Evolutionary conservation across 1,284 basidiomycete species (phyloP).

Genomic region (Pseudozyma hubeiensis): DNA sequence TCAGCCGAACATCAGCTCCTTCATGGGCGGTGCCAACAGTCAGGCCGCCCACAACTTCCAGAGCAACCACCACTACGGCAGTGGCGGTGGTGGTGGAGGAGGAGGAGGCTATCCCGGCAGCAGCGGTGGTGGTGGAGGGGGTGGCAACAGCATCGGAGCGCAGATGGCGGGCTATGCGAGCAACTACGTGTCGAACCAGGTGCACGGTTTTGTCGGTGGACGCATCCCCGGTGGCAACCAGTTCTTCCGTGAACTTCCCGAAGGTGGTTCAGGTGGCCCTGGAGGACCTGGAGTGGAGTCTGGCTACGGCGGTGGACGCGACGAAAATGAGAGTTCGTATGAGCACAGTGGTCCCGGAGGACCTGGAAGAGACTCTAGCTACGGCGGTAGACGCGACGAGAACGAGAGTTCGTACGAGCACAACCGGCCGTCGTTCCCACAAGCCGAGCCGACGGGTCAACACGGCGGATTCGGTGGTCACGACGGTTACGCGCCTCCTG

Average conservation of each 20-base stretch:
- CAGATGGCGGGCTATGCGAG: conserved; percentile 43
- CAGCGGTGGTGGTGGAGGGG: conserved; percentile 21
- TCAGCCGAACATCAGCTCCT: conserved; percentile 42
- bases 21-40: conserved; percentile 48
- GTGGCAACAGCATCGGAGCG: conserved; percentile 36
- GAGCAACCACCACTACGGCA: conserved; percentile 18
- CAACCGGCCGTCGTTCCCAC: conserved; percentile 35
- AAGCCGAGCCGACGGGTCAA: conserved; percentile 39
- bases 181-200: conserved; percentile 48
- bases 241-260: conserved; percentile 37
- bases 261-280: conserved; percentile 10
- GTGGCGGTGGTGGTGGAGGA: conserved; percentile 11
- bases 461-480: conserved; percentile 20
- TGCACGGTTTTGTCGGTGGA: conserved; percentile 42
- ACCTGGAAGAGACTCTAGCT: conserved; percentile 4
- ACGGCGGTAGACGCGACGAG: conserved; percentile 7
- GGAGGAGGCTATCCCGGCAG: not conserved
- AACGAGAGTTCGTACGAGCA: conserved; percentile 21
- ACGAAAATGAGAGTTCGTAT: conserved; percentile 21
- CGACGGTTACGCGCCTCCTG: conserved; percentile 20
- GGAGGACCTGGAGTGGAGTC: conserved; percentile 5
- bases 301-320: conserved; percentile 5
- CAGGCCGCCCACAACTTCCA: conserved; percentile 48
- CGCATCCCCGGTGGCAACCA: conserved; percentile 32
- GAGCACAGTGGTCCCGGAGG: conserved; percentile 9